A percentile compares a stretch with the other conserved stretches of the same genome.
These are phyloP conservation scores for Colletotrichum graminicola DNA, from an alignment of 2,329 filamentous ascomycete species.

Conservation along the genomic window DNA sequence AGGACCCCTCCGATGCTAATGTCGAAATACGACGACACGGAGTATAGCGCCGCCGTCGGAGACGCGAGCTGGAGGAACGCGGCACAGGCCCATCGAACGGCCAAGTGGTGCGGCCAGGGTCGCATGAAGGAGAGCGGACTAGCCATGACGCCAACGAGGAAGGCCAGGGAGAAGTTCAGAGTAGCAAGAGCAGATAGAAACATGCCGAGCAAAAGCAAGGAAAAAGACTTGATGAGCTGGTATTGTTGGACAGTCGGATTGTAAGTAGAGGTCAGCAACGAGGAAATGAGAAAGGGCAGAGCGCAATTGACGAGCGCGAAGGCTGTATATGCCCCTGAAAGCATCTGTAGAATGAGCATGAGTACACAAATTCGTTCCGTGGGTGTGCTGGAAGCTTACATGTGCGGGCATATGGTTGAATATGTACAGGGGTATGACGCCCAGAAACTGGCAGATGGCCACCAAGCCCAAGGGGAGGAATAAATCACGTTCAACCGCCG, in stretches of 20 bases:
- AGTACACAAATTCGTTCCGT: neutral
- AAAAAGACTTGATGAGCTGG: slow-evolving; percentile 88
- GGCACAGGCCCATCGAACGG: slow-evolving; percentile 57
- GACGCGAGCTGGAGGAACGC: slow-evolving; percentile 70
- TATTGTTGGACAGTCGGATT: slow-evolving; percentile 76
- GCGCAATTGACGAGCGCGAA: slow-evolving; percentile 68
- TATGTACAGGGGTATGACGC: slow-evolving; percentile 84
- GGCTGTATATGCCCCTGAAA: slow-evolving; percentile 61
- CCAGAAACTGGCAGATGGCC: slow-evolving; percentile 78
- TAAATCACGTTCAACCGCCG: slow-evolving; percentile 71
- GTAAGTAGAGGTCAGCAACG: slow-evolving; percentile 63
- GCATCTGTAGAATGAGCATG: slow-evolving; percentile 17
- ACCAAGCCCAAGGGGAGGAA: slow-evolving; percentile 82
- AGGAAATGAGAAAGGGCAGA: slow-evolving; percentile 69
- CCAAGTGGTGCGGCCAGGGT: slow-evolving; percentile 57
- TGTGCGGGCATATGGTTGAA: slow-evolving; percentile 80
- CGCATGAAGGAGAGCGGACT: slow-evolving; percentile 82
- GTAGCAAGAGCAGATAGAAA: slow-evolving; percentile 93
- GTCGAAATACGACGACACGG: slow-evolving; percentile 57
- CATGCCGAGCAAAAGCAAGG: slow-evolving; percentile 90
- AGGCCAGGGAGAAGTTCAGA: slow-evolving; percentile 92
- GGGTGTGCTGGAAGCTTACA: slow-evolving; percentile 61
- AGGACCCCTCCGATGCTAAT: slow-evolving; percentile 69
- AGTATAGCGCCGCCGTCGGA: slow-evolving; percentile 68
- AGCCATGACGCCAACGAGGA: slow-evolving; percentile 84